Base-by-base conservation (phyloP, 1,284 basidiomycete genomes). In the Phellopilus nigrolimitatus region DNA sequence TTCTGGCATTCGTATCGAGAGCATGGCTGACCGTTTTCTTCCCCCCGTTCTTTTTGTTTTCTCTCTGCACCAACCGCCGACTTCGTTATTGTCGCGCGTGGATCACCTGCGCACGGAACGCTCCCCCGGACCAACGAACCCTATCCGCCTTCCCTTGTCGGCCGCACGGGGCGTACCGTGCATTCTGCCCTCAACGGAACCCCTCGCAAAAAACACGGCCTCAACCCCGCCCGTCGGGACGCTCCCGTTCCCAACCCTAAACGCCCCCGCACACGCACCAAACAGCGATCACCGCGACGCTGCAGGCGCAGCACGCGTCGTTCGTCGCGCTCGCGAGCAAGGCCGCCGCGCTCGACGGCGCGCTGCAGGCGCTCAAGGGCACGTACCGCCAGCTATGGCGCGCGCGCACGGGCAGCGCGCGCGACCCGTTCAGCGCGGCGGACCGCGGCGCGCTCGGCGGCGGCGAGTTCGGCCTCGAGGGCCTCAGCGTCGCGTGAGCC, bases 251-350 rank as follows among this genome's bases (percentile, higher is more conserved):
- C 27, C 24, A 17, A 2, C 6, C 27, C 12, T 33, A n/a, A 45
- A 4, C 31, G 24, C 9, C 17, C 38, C 9, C 9, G 9, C n/a
- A n/a, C n/a, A n/a, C n/a, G n/a, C n/a, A n/a, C 34, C n/a, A 44
- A 17, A 46, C 54, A 88, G 87, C 76, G 38, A 84, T 90, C 53
- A 70, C 82, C 4, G 73, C 84, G 2, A 85, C 85, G 7, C 69
- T 90, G 19, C 84, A 88, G 64, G 81, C 82, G 3, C 86, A 89
- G 65, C 80, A 90, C 57, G 70, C 76, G 4, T 83, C 80, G 2
- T 89, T 88, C 66, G 73, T 88, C 21, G 72, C 83, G 3, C 75
- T 89, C 27, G 87, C 87, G 4, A 76, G 73, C 57, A 86, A 81
- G 65, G 83, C 83, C 1, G 86, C 87, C 10, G 70, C 77, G 1